Evolutionary conservation across 352 stramenopile genomes (phyloP).

Genomic region (Pythium biforme): DNA sequence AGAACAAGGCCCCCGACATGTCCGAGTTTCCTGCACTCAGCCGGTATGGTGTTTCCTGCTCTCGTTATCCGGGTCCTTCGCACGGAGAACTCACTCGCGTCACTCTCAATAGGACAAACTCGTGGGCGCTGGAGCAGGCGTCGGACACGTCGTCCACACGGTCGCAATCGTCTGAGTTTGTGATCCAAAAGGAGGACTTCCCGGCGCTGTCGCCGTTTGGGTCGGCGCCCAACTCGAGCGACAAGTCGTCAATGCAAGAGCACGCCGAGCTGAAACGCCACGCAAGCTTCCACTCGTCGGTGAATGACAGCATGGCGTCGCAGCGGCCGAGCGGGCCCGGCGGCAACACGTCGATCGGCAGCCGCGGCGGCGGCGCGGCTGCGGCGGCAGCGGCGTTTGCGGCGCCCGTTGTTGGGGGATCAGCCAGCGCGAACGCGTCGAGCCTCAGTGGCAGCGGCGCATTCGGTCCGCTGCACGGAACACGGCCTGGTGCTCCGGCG

Average conservation of each 20-base stretch:
- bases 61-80: too few relatives aligned
- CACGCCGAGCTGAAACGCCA: constrained; percentile 59
- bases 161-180: constrained; percentile 69
- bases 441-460: constrained; percentile 52
- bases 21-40: constrained; percentile 77
- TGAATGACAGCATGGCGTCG: constrained; percentile 58
- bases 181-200: constrained; percentile 88
- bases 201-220: constrained; percentile 75
- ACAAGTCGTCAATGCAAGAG: constrained; percentile 50
- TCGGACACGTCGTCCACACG: constrained; percentile 35
- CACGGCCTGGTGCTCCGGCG: constrained; percentile 21
- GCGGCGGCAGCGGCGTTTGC: constrained; percentile 6
- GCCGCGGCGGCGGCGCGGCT: constrained; percentile 31
- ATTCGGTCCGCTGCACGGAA: constrained; percentile 55
- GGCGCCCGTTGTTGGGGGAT: not conserved
- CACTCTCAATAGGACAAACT: constrained; percentile 42
- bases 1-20: constrained; percentile 81
- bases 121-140: constrained; percentile 51
- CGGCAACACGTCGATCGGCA: constrained; percentile 63
- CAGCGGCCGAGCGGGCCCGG: constrained; percentile 39
- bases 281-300: constrained; percentile 68
- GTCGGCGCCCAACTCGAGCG: constrained; percentile 31
- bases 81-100: too few relatives aligned
- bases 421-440: constrained; percentile 14
- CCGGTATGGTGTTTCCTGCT: constrained; percentile 1